Evolutionary conservation across 2,329 filamentous ascomycete species (phyloP).

Genomic region (Curvularia verruculosa): DNA sequence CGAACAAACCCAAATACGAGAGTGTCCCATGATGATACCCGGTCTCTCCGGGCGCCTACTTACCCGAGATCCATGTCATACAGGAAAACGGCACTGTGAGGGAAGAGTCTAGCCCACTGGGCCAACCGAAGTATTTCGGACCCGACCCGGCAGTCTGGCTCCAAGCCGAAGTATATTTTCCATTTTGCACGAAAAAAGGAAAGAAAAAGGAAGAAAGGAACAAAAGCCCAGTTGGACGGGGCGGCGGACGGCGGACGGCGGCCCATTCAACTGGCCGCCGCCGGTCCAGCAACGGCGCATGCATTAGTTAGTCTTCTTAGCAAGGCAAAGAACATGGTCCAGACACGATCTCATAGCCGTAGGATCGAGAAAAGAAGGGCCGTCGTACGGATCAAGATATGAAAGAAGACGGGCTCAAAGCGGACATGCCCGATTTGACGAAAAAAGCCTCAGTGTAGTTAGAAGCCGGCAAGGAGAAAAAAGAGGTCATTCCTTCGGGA

Average conservation of each 20-base stretch:
- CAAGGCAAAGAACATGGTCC: neutral
- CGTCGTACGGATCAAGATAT: too few species aligned
- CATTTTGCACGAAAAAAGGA: too few species aligned
- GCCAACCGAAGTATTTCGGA: slow-evolving; percentile 5
- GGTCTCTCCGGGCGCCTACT: neutral
- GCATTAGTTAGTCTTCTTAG: neutral
- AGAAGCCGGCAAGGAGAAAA: too few species aligned
- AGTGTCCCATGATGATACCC: slow-evolving; percentile 4
- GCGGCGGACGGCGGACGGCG: too few species aligned
- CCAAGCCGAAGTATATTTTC: too few species aligned
- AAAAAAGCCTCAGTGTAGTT: too few species aligned
- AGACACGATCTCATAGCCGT: neutral
- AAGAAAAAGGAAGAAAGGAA: too few species aligned
- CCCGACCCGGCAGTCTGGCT: neutral
- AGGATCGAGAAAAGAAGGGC: neutral
- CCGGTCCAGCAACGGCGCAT: slow-evolving; percentile 2
- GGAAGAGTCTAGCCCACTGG: neutral
- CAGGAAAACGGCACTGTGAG: neutral
- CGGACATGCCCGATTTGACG: slow-evolving; percentile 7
- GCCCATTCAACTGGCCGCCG: too few species aligned
- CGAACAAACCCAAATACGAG: neutral
- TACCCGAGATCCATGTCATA: neutral
- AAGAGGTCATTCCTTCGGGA: too few species aligned
- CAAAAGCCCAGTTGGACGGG: too few species aligned
- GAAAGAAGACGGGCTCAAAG: neutral